These are phyloP conservation scores for Gomphus sp. DNA, from an alignment of 1,284 basidiomycete genomes.

Conservation along the genomic window DNA sequence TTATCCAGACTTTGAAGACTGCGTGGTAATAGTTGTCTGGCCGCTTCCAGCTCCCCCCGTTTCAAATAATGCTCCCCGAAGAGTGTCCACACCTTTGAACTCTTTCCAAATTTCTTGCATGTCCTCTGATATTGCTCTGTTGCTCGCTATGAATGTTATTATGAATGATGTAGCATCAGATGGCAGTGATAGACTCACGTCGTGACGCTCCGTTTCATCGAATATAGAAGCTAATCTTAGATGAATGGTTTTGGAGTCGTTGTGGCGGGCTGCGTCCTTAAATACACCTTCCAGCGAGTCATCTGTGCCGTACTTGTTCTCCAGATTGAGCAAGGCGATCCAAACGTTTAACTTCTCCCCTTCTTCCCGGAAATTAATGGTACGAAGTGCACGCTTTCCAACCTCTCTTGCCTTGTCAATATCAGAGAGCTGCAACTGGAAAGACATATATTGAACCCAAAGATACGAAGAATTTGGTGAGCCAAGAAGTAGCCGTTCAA, in stretches of 20 bases:
- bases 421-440: slow-evolving; percentile 93
- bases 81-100: slow-evolving; percentile 87
- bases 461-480: slow-evolving; percentile 97
- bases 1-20: slow-evolving; percentile 91
- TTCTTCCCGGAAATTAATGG: slow-evolving; percentile 95
- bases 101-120: slow-evolving; percentile 88
- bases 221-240: slow-evolving; percentile 80
- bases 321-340: slow-evolving; percentile 94
- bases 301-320: slow-evolving; percentile 88
- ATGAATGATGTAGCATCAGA: neutral
- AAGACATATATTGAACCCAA: slow-evolving; percentile 99
- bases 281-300: slow-evolving; percentile 73
- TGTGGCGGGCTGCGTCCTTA: slow-evolving; percentile 84
- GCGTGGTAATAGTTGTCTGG: slow-evolving; percentile 82
- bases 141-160: slow-evolving; percentile 49
- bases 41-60: slow-evolving; percentile 65
- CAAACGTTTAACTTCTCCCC: slow-evolving; percentile 96
- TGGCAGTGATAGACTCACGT: slow-evolving; percentile 38
- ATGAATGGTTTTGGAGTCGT: slow-evolving; percentile 89
- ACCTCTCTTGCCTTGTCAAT: slow-evolving; percentile 89
- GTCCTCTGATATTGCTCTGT: slow-evolving; percentile 81
- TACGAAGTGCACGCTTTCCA: slow-evolving; percentile 75
- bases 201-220: slow-evolving; percentile 72
- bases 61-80: slow-evolving; percentile 79
- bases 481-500: slow-evolving; percentile 89